phyloP scores from a whole-genome alignment of 306 rosid species.

The Castanospermum australe region DNA sequence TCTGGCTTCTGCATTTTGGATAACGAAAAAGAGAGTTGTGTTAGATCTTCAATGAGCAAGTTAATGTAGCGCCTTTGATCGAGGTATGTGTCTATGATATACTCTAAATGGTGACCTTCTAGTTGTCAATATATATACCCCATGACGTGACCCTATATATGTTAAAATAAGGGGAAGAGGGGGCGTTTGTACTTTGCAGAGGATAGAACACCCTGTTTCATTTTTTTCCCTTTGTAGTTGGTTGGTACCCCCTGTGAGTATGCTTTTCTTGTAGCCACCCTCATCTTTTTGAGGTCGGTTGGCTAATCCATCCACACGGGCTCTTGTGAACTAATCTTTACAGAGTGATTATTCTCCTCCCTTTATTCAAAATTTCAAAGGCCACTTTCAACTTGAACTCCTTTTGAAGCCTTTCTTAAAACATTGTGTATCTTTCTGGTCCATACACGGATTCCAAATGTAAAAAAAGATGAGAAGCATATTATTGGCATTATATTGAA shows the following conservation, averaged over 20 bases:
- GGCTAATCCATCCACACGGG: conserved; percentile 21
- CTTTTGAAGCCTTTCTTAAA: background rate
- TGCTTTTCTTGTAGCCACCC: conserved; percentile 13
- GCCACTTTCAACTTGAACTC: conserved; percentile 1
- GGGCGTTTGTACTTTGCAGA: background rate
- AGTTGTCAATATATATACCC: background rate
- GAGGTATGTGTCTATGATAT: conserved; percentile 9
- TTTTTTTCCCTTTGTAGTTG: background rate
- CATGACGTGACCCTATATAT: background rate
- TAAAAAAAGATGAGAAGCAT: conserved; percentile 4
- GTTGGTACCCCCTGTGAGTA: background rate
- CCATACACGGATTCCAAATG: conserved; percentile 3
- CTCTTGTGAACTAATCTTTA: conserved; percentile 12
- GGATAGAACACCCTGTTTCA: background rate
- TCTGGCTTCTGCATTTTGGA: conserved; percentile 54
- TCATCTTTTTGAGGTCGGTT: conserved; percentile 16
- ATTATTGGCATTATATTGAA: background rate
- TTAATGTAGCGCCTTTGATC: background rate
- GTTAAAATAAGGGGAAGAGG: background rate
- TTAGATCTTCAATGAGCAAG: background rate
- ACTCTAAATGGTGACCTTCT: conserved; percentile 14
- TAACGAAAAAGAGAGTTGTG: background rate
- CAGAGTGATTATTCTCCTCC: background rate
- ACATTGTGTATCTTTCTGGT: background rate
- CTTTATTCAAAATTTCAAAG: background rate